These are phyloP conservation scores for Diaporthe citrichinensis DNA, from an alignment of 2,329 filamentous ascomycete genomes.

Conservation along the genomic window DNA sequence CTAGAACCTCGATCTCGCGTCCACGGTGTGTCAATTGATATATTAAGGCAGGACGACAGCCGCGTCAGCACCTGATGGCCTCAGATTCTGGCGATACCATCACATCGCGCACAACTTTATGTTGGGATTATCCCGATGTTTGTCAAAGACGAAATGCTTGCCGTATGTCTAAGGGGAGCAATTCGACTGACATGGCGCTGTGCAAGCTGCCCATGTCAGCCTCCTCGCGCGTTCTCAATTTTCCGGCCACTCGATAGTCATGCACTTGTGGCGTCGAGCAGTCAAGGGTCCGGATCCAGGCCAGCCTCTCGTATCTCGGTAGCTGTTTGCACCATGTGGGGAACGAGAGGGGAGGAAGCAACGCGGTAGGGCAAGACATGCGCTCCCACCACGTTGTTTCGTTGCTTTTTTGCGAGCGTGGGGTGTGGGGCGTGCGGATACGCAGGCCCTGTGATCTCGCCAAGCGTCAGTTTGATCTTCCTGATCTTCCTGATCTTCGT, in stretches of 20 bases:
- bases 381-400: not conserved
- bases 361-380: not conserved
- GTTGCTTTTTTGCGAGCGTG: not conserved
- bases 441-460: not conserved
- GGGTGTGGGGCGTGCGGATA: not conserved
- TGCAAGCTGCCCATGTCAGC: not conserved
- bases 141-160: no score
- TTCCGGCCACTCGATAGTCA: no score
- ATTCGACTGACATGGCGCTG: not conserved
- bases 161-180: not conserved
- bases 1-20: constrained; percentile 9
- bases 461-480: not conserved
- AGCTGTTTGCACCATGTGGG: not conserved
- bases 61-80: not conserved
- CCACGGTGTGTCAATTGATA: not conserved
- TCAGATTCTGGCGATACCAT: not conserved
- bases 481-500: not conserved
- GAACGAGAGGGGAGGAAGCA: not conserved
- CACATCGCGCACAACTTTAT: no score
- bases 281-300: not conserved
- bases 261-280: not conserved
- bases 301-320: not conserved
- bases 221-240: not conserved
- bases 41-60: no score
- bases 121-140: no score